Evolutionary conservation across 164 flowering plant species (phyloP).

Genomic region (Echeveria elegans): DNA sequence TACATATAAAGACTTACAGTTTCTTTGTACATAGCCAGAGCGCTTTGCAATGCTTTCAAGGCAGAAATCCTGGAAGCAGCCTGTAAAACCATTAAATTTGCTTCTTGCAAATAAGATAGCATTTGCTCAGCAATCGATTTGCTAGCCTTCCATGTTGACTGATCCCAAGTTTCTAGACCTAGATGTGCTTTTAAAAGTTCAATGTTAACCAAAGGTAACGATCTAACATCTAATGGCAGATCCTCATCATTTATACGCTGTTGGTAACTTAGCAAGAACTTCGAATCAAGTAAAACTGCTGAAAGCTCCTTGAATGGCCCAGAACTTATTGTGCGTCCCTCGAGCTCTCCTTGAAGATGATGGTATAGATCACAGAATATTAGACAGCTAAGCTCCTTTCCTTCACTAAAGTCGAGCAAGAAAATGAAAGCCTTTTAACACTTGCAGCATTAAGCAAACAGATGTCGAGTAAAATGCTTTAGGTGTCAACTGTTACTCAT

Average conservation of each 20-base stretch:
- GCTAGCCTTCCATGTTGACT: slow-evolving; percentile 58
- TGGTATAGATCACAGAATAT: slow-evolving; percentile 74
- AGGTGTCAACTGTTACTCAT: not conserved
- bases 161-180: slow-evolving; percentile 69
- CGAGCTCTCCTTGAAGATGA: slow-evolving; percentile 87
- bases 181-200: slow-evolving; percentile 36
- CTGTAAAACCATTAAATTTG: slow-evolving; percentile 43
- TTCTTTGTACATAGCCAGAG: slow-evolving; percentile 32
- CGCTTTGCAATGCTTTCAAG: slow-evolving; percentile 42
- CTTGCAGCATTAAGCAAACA: not conserved
- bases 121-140: slow-evolving; percentile 48
- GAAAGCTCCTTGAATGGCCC: slow-evolving; percentile 77
- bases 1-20: slow-evolving; percentile 32
- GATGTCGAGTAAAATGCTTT: not conserved
- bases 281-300: slow-evolving; percentile 39
- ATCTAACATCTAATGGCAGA: slow-evolving; percentile 17
- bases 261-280: slow-evolving; percentile 25
- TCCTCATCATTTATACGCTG: slow-evolving; percentile 26
- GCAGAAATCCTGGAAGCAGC: slow-evolving; percentile 52
- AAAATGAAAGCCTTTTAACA: not conserved
- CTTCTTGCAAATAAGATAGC: slow-evolving; percentile 44
- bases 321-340: slow-evolving; percentile 59
- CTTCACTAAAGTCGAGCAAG: slow-evolving; percentile 43
- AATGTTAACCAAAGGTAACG: slow-evolving; percentile 38
- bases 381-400: slow-evolving; percentile 40